Base-by-base conservation (phyloP, 306 rosid species). In the Vigna reflexopilosa region DNA sequence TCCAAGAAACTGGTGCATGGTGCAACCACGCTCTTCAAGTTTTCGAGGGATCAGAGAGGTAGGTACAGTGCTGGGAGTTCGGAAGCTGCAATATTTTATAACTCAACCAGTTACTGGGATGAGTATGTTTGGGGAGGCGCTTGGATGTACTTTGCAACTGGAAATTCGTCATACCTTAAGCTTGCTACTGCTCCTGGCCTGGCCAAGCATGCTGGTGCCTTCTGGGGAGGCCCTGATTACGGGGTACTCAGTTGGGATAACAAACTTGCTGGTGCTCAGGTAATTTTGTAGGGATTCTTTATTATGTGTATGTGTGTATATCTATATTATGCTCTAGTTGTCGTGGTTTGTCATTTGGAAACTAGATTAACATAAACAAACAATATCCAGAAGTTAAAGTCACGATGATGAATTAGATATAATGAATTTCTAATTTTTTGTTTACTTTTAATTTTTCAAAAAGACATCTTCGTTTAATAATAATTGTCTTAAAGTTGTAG, bases 211-310 rank as follows among this genome's bases (percentile, higher is more conserved):
- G 99, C 99, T 1, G 99, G 99, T 61, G 99, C 98, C 67, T 96
- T 96, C 89, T 91, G 96, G 97, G 99, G 99, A 14, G 98, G 99
- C 76, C 86, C 94, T 72, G 95, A 93, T 78, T 91, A 96, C 55
- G 99, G 99, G 34, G 98, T 96, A 10, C 26, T 96, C 44, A 96
- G 98, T 89, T 96, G 99, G 99, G 99, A 96, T 77, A 93, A 93
- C 90, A 96, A 96, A 88, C 98, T 96, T 86, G 91, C 99, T 26
- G 99, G 99, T 75, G 93, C 98, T 84, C 98, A 93, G 98, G 99
- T 93, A 82, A 63, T 80, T 83, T 78, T 38, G 17, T 65, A 13
- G 24, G 49, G 45, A 36, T 73, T 59, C 12, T 83, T 73, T 65
- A 4, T 7, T 36, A 36, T 6, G 9, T 36, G 1, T 36, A 1